Base-by-base conservation (phyloP, 768 basidiomycete species). In the Mycena maculata region DNA sequence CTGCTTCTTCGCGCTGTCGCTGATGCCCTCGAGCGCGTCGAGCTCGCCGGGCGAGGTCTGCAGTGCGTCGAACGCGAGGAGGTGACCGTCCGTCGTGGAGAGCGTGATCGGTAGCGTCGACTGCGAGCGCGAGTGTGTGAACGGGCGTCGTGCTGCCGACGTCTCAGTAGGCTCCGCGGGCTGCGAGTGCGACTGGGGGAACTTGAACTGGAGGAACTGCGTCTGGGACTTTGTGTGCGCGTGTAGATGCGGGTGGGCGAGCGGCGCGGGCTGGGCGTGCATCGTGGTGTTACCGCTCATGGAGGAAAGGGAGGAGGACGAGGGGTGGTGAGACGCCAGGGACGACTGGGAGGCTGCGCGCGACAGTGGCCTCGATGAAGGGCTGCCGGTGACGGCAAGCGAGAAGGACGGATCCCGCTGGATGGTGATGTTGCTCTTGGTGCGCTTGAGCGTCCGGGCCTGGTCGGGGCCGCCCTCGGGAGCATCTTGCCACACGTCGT, bases 31-130 rank as follows among this genome's bases (percentile, higher is more conserved):
- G 10, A 94, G 82, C 33, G 86, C 88, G 72, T 94, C 92, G 31
- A 96, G 79, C 52, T 92, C 84, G 3, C 85, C 83, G 1, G 93
- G 90, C 2, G 91, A 89, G 16, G 92, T 89, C 64, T 85, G 83
- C 45, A 96, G 80, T 11, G 95, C 94, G 71, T 97, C 92, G 72
- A 97, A 95, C 75, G 91, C 90, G 27, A 97, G 83, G n/a, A 92
- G 77, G 71, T 91, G 88, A 0, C 95, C 95, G 70, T 95, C 93
- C 42, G 85, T 87, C 0, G 90, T 94, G 6, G 92, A 89, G n/a
- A 95, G 90, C 1, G 91, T 88, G 15, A 94, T 88, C 33, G 92
- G 78, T 20, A 3, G 90, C 90, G 6, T 87, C 85, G 65, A 85
- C 78, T 38, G 83, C 76, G 63, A 79, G 75, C 27, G 79, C 71